These are phyloP conservation scores for Venturia carpophila DNA, from an alignment of 2,329 filamentous ascomycete species.

Conservation along the genomic window DNA sequence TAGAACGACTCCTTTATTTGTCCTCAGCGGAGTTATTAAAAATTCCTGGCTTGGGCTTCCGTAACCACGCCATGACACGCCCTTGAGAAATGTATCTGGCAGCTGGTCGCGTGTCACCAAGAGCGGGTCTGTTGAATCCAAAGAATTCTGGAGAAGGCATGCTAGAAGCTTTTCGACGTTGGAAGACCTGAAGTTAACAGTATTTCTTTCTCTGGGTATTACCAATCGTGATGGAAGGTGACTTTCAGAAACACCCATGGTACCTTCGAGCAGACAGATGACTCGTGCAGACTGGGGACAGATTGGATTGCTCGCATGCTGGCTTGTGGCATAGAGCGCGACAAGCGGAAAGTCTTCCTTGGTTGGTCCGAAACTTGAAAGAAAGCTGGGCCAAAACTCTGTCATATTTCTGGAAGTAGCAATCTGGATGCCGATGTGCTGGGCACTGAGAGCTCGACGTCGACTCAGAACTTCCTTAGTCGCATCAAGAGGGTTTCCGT, in stretches of 20 bases:
- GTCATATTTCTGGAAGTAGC: not conserved
- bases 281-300: not conserved
- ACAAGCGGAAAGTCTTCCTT: not conserved
- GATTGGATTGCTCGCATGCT: not conserved
- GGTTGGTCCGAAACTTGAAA: not conserved
- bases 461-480: not conserved
- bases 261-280: not conserved
- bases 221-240: not conserved
- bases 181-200: not conserved
- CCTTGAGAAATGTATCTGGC: not conserved
- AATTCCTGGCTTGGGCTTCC: constrained; percentile 11
- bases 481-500: not conserved
- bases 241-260: not conserved
- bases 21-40: not conserved
- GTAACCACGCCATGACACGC: constrained; percentile 11
- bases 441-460: not conserved
- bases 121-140: not conserved
- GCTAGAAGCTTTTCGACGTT: not conserved
- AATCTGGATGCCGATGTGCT: not conserved
- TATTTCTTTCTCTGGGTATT: not conserved
- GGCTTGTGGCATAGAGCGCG: not conserved
- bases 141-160: not conserved
- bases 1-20: not conserved
- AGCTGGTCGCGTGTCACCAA: not conserved
- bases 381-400: not conserved